Evolutionary conservation across 2,329 filamentous ascomycete genomes (phyloP), one percentile per base, ranked within the genome.

Genomic region (Talaromyces atroroseus): DNA sequence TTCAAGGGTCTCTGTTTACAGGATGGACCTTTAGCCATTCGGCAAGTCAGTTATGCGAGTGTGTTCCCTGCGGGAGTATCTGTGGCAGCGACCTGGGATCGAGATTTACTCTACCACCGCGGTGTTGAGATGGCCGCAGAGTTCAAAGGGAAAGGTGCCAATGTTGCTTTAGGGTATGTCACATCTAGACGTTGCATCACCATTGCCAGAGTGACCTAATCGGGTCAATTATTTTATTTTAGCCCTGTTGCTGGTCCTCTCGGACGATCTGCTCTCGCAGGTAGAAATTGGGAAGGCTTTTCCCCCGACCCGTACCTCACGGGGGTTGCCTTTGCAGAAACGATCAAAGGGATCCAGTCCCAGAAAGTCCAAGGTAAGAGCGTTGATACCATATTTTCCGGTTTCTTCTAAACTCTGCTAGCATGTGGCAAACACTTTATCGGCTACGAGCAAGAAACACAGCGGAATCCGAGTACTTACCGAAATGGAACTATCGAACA

Each of bases 61-160:
- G 86, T 83, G 0, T 92, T 92, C 62, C 86, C 87, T 1, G 82
- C 86, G 14, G 88, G 88, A 36, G 86, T 91, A 60, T 89, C 86
- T 0, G 80, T 79, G 1, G 87, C 85, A 20, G 85, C 86, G 1
- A 71, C 69, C 7, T 86, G 83, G 83, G 81, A 85, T 58, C 73
- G 69, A 50, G 75, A 79, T 3, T 63, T 85, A 58, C 79, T 82
- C 0, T 80, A 82, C 53, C 68, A 76, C 48, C 70, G 82, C 40
- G 83, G 74, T 0, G 68, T 74, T 10, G 77, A 77, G 46, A 80
- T 86, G 73, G 83, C 79, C 1, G 72, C 74, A 14, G 83, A 86
- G 60, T 65, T 67, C 59, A 66, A 63, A 16, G 64, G 54, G 2
- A 71, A 71, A 44, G 68, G 69, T 24, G 63, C 67, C 2, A 64